These are phyloP conservation scores for Penicillium silybi DNA, from an alignment of 495 filamentous ascomycete genomes.

Conservation along the genomic window DNA sequence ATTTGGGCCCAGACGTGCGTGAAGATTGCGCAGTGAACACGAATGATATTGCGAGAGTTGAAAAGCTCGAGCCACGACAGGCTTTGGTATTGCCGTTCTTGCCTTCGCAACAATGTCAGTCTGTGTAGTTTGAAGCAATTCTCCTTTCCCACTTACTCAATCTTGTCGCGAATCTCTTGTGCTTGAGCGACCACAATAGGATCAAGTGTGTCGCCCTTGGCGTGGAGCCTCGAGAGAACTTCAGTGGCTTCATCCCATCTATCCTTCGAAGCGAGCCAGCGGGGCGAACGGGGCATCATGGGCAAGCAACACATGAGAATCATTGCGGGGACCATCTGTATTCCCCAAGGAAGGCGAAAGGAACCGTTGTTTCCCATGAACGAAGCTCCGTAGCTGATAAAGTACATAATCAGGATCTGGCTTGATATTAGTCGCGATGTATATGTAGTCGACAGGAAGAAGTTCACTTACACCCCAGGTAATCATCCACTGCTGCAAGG, in stretches of 20 bases:
- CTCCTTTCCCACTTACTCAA: constrained; percentile 7
- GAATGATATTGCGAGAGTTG: constrained; percentile 61
- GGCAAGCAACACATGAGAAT: constrained; percentile 48
- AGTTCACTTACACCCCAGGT: constrained; percentile 17
- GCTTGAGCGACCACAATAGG: constrained; percentile 14
- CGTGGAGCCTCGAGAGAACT: constrained; percentile 46
- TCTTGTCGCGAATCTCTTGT: constrained; percentile 17
- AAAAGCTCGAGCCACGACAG: constrained; percentile 55
- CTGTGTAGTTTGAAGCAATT: neutral
- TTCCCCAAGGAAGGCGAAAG: constrained; percentile 18
- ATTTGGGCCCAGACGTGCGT: constrained; percentile 78
- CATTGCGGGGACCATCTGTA: constrained; percentile 46
- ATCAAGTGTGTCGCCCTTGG: constrained; percentile 9
- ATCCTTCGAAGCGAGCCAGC: constrained; percentile 61
- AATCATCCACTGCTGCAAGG: constrained; percentile 23
- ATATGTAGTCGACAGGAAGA: neutral
- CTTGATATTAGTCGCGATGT: neutral
- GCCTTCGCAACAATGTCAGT: constrained; percentile 3
- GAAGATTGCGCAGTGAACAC: constrained; percentile 66
- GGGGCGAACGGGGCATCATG: constrained; percentile 58
- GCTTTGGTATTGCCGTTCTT: constrained; percentile 28
- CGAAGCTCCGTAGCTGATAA: constrained; percentile 17
- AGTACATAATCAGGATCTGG: constrained; percentile 23
- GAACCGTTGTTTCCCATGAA: constrained; percentile 11
- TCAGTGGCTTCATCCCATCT: constrained; percentile 52